Evolutionary conservation across 192 early-diverging fungal genomes (phyloP).

Genomic region (Entomortierella lignicola): DNA sequence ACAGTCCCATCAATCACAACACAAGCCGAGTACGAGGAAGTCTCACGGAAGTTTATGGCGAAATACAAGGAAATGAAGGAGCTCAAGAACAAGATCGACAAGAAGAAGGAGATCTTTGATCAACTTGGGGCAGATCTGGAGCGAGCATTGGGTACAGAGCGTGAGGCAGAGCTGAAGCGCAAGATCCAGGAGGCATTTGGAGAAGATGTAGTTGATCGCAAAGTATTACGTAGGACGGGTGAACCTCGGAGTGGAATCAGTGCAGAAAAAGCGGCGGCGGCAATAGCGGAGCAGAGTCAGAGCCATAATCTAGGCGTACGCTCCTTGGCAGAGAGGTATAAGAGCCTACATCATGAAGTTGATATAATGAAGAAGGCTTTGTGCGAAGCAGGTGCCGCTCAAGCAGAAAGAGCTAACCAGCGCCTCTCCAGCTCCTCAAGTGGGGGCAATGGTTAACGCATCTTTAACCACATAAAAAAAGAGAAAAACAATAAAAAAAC

Average conservation of each 20-base stretch:
- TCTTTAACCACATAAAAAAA: neutral
- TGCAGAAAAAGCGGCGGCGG: conserved; percentile 14
- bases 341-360: conserved; percentile 28
- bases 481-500: conserved; percentile 2
- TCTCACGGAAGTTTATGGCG: conserved; percentile 32
- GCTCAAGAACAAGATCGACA: conserved; percentile 26
- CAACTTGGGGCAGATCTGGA: conserved; percentile 34
- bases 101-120: conserved; percentile 39
- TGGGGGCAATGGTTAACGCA: conserved; percentile 20
- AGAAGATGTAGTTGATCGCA: conserved; percentile 40
- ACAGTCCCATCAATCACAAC: conserved; percentile 33
- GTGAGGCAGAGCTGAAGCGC: conserved; percentile 36
- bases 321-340: conserved; percentile 45
- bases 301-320: conserved; percentile 20
- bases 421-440: neutral
- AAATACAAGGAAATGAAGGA: conserved; percentile 41
- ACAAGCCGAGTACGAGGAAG: conserved; percentile 36
- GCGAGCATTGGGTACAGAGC: conserved; percentile 31
- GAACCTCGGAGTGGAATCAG: conserved; percentile 32
- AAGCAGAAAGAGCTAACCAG: conserved; percentile 14
- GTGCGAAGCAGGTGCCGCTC: conserved; percentile 26
- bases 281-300: conserved; percentile 21
- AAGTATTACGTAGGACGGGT: conserved; percentile 33
- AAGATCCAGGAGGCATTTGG: conserved; percentile 49
- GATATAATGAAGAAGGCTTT: conserved; percentile 43